Base-by-base conservation (phyloP, 2,329 filamentous ascomycete genomes). In the Davidsoniella eucalypti region DNA sequence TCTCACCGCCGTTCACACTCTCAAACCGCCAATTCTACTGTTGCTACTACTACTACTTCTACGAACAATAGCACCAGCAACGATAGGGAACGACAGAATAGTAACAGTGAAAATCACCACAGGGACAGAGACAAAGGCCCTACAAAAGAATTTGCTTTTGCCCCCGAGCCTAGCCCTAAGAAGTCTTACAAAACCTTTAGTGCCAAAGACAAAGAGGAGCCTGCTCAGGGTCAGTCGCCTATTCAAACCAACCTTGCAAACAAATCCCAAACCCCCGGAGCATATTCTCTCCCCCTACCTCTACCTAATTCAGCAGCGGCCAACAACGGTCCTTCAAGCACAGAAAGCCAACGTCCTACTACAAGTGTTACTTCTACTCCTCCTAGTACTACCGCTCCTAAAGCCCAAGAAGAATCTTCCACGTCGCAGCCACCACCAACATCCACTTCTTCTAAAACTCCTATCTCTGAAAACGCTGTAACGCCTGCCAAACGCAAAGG, bases 401-500 rank as follows among this genome's bases (percentile, higher is more conserved):
- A 8, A 14, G n/a, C 9, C 7, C 44, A 23, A 38, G 44, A 33
- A 33, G 29, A 33, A 33, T 33, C 8, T 33, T 33, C 29, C 21
- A 23, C 21, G 4, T 23, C 21, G 21, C 21, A 23, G 21, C 21
- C 21, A 4, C 29, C 29, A 33, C 46, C 49, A 6, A 33, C 41
- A 33, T 49, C 50, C n/a, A 43, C 37, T 8, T 43, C 47, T 21
- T 40, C 39, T 12, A 52, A 48, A 18, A 39, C 50, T 10, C 46
- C 50, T 10, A 33, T 52, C 29, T 37, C 44, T 47, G 58, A 63
- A 46, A 63, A 62, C 49, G 64, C 63, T 47, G 56, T 58, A 49
- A 67, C 65, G 33, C 64, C 69, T 25, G 65, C 64, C 21, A 73
- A 73, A 58, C 62, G 70, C 49, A 73, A 73, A 59, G 60, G 71